Evolutionary conservation across 1,284 basidiomycete genomes (phyloP).

Genomic region (Wallemia mellicola): DNA sequence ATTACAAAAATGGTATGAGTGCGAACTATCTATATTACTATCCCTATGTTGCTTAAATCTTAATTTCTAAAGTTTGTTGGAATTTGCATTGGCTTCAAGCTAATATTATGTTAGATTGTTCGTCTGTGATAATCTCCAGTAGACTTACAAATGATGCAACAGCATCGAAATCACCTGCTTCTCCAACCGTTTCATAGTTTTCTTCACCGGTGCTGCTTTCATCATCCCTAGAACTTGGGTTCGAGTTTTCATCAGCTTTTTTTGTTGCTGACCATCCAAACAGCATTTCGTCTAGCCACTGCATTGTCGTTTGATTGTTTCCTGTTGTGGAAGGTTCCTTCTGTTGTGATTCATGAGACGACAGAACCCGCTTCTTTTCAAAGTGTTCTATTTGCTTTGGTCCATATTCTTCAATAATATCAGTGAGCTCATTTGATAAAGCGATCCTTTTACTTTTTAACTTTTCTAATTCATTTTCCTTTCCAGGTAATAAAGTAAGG

Average conservation of each 20-base stretch:
- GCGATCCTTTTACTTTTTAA: constrained; percentile 48
- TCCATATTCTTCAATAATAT: constrained; percentile 40
- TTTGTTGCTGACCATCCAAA: constrained; percentile 45
- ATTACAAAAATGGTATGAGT: too few species aligned
- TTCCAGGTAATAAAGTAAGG: constrained; percentile 67
- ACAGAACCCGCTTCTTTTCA: constrained; percentile 32
- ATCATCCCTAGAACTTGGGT: not conserved
- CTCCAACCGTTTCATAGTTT: not conserved
- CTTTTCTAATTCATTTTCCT: constrained; percentile 51
- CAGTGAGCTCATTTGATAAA: constrained; percentile 60
- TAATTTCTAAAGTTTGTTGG: too few species aligned
- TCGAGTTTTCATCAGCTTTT: not conserved
- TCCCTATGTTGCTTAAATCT: too few species aligned
- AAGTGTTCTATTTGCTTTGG: constrained; percentile 55
- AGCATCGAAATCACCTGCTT: not conserved
- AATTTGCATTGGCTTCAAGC: too few species aligned
- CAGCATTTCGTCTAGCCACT: constrained; percentile 66
- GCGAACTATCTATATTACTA: too few species aligned
- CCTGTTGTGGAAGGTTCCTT: not conserved
- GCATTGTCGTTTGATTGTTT: constrained; percentile 15
- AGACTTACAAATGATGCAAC: not conserved
- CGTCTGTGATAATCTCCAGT: too few species aligned
- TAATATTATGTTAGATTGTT: too few species aligned
- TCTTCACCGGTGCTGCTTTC: not conserved
- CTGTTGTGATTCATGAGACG: too few species aligned